A percentile compares a stretch with the other conserved stretches of the same genome.
Evolutionary conservation across 257 asterid genomes (phyloP).

Genomic region (Rubia yunnanensis): DNA sequence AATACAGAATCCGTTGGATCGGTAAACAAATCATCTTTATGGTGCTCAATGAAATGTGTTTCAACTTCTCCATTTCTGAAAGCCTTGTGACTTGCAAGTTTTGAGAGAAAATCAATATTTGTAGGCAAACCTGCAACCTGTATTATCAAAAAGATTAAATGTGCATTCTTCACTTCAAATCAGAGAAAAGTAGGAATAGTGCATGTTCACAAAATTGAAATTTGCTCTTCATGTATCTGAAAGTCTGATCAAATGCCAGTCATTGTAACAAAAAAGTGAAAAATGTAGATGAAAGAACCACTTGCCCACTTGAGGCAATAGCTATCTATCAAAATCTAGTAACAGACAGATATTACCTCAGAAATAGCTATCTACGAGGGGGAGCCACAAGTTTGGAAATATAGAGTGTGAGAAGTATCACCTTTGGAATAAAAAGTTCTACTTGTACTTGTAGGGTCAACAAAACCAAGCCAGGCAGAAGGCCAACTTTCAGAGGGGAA

Average conservation of each 20-base stretch:
- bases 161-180: background rate
- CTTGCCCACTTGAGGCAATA: background rate
- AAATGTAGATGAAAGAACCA: background rate
- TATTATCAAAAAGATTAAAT: conserved; percentile 1
- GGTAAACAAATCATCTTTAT: conserved; percentile 62
- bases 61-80: conserved; percentile 81
- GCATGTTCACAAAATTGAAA: background rate
- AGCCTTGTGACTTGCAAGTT: conserved; percentile 73
- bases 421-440: background rate
- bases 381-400: background rate
- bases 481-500: background rate
- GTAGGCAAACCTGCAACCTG: conserved; percentile 99
- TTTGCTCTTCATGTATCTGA: background rate
- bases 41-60: conserved; percentile 85
- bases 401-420: background rate
- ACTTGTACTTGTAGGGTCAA: background rate
- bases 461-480: background rate
- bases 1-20: conserved; percentile 35
- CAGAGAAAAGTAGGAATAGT: background rate
- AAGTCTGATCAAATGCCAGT: background rate
- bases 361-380: background rate
- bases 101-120: conserved; percentile 76
- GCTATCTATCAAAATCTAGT: background rate
- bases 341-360: background rate
- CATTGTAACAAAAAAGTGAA: background rate